phyloP scores from a whole-genome alignment of 139 green algal species.

The Asterochloris sp. region DNA sequence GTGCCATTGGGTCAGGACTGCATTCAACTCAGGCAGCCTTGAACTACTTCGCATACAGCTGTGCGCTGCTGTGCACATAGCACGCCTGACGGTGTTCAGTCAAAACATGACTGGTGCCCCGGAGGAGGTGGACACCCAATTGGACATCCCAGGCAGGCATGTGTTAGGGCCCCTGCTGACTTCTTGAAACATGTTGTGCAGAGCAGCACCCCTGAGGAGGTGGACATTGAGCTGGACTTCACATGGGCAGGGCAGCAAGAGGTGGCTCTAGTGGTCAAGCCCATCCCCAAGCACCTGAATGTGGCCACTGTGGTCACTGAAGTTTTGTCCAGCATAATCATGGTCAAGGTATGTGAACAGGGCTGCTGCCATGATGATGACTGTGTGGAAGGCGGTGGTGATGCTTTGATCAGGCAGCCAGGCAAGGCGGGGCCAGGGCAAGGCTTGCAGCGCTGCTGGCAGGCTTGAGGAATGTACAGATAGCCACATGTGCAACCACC shows the following conservation, averaged over 20 bases:
- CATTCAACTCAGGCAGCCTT: too few species aligned
- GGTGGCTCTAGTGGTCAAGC: constrained; percentile 16
- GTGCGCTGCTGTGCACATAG: too few species aligned
- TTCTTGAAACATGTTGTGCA: too few species aligned
- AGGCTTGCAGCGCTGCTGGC: neutral
- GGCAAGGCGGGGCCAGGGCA: too few species aligned
- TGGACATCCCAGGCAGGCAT: too few species aligned
- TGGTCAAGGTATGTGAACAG: constrained; percentile 6
- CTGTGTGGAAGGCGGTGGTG: neutral
- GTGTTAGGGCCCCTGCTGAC: too few species aligned
- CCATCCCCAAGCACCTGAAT: constrained; percentile 3
- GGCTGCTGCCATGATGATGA: neutral
- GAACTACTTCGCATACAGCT: too few species aligned
- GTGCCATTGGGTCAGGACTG: too few species aligned
- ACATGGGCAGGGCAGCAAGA: constrained; percentile 18
- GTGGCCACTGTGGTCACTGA: neutral
- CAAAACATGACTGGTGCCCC: too few species aligned
- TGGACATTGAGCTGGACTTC: constrained; percentile 26
- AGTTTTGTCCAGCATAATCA: constrained; percentile 14
- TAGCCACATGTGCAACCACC: neutral
- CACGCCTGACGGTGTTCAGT: too few species aligned
- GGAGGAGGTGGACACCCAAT: too few species aligned
- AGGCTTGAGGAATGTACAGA: neutral
- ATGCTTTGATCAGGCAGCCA: too few species aligned
- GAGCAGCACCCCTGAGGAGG: constrained; percentile 2